Evolutionary conservation across 805 yeast genomes (phyloP).

Genomic region (Candida piceae): DNA sequence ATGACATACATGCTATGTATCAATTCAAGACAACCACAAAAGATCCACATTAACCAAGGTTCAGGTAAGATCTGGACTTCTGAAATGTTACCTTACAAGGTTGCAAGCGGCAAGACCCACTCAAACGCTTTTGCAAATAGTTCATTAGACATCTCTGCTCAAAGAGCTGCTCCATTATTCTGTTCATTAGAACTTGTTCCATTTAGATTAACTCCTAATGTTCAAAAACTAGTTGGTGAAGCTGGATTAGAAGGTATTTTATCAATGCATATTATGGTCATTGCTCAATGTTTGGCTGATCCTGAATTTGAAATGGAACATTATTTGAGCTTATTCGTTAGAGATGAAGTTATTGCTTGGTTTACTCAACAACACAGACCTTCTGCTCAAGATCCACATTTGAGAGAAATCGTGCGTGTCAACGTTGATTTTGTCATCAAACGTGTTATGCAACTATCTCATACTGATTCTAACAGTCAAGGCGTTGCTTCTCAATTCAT

Average conservation of each 20-base stretch:
- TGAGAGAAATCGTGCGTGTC: conserved; percentile 79
- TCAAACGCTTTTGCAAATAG: conserved; percentile 38
- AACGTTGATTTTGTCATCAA: conserved; percentile 83
- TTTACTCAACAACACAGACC: conserved; percentile 83
- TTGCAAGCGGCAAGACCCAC: conserved; percentile 46
- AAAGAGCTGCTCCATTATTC: conserved; percentile 73
- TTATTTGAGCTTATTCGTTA: conserved; percentile 85
- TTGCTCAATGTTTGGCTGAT: conserved; percentile 84
- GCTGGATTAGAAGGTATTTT: conserved; percentile 90
- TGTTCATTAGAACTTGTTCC: conserved; percentile 92
- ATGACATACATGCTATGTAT: conserved; percentile 94
- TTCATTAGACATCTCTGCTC: conserved; percentile 42
- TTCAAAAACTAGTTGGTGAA: conserved; percentile 90
- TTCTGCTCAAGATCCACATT: conserved; percentile 74
- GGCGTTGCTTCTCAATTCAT: conserved; percentile 84
- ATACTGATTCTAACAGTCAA: conserved; percentile 48
- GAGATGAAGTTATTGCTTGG: conserved; percentile 96
- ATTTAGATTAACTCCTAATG: conserved; percentile 91
- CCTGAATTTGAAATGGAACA: conserved; percentile 92
- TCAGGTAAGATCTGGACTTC: conserved; percentile 91
- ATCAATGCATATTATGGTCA: conserved; percentile 75
- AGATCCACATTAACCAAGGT: conserved; percentile 72
- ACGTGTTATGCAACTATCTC: conserved; percentile 68
- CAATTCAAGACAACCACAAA: conserved; percentile 88
- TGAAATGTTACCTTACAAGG: conserved; percentile 90